phyloP scores from a whole-genome alignment of 2,329 filamentous ascomycete genomes.

The Ampelomyces quisqualis region DNA sequence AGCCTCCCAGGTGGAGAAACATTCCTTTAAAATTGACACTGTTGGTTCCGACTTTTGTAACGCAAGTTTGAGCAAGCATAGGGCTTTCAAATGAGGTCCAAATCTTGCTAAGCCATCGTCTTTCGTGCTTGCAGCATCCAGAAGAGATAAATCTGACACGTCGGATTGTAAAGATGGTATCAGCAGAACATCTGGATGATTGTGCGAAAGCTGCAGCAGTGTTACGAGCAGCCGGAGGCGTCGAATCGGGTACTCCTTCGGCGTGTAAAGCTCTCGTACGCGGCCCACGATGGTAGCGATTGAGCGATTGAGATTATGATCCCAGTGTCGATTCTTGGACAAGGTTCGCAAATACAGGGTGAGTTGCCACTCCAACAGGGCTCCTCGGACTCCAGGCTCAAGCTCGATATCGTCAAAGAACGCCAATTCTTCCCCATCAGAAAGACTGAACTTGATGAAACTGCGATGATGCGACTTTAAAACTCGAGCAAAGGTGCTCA shows the following conservation, averaged over 20 bases:
- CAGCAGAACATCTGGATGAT: constrained; percentile 60
- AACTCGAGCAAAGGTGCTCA: constrained; percentile 58
- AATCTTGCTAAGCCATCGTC: constrained; percentile 41
- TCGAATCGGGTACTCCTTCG: constrained; percentile 35
- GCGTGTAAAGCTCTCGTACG: constrained; percentile 33
- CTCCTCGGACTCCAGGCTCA: constrained; percentile 32
- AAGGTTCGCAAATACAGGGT: constrained; percentile 30
- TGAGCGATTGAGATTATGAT: constrained; percentile 27
- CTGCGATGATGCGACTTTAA: constrained; percentile 62
- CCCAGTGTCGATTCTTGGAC: constrained; percentile 35
- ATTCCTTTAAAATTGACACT: constrained; percentile 28
- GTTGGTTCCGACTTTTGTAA: constrained; percentile 42
- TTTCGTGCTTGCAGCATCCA: constrained; percentile 10
- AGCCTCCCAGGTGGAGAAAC: constrained; percentile 42
- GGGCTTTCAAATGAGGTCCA: constrained; percentile 39
- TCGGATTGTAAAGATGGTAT: constrained; percentile 8
- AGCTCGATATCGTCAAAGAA: constrained; percentile 42
- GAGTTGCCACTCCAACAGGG: constrained; percentile 49
- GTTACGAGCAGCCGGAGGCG: constrained; percentile 27
- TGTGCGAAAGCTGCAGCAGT: constrained; percentile 49
- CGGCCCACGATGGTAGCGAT: constrained; percentile 21
- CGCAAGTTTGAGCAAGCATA: constrained; percentile 44
- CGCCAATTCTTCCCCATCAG: constrained; percentile 54
- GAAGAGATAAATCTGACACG: constrained; percentile 1
- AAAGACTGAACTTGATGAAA: constrained; percentile 41